phyloP scores from a whole-genome alignment of 2,329 filamentous ascomycete species.

The Sclerotinia glacialis region DNA sequence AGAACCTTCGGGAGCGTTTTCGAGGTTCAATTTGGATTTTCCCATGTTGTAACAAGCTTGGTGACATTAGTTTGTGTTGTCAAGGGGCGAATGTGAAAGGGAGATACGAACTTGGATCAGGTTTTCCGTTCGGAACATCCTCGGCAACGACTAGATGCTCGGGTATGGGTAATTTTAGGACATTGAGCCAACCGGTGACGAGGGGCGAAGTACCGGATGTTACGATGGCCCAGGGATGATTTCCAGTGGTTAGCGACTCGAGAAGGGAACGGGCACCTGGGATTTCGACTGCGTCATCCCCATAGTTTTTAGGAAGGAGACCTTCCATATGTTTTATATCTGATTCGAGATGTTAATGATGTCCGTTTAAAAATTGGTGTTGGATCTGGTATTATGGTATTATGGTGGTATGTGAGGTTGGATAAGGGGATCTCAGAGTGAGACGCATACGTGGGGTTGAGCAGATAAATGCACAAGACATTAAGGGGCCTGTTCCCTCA shows the following conservation, averaged over 20 bases:
- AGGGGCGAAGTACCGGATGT: constrained; percentile 68
- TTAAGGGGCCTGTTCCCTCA: fast-evolving
- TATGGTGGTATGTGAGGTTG: neutral
- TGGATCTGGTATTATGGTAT: neutral
- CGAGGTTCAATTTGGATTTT: constrained; percentile 56
- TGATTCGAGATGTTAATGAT: constrained; percentile 41
- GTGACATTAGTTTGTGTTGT: neutral
- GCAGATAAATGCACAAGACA: neutral
- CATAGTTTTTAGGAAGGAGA: constrained; percentile 72
- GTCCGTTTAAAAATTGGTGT: neutral
- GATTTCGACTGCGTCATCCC: constrained; percentile 77
- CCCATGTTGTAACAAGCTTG: constrained; percentile 66
- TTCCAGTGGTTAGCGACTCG: constrained; percentile 57
- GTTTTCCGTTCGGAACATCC: constrained; percentile 72
- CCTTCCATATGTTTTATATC: constrained; percentile 79
- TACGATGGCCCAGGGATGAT: constrained; percentile 74
- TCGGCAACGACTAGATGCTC: constrained; percentile 70
- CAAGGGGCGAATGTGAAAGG: fast-evolving
- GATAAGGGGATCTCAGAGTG: neutral
- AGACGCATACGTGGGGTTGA: neutral
- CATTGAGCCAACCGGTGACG: constrained; percentile 68
- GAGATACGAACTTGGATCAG: constrained; percentile 53
- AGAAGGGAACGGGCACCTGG: constrained; percentile 76
- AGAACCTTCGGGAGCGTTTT: constrained; percentile 28
- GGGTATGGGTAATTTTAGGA: constrained; percentile 63